Percentiles rank a stretch among this genome's conserved stretches.
Evolutionary conservation across 2,329 filamentous ascomycete species (phyloP).

Genomic region (Ceratocystis alfenasii): DNA sequence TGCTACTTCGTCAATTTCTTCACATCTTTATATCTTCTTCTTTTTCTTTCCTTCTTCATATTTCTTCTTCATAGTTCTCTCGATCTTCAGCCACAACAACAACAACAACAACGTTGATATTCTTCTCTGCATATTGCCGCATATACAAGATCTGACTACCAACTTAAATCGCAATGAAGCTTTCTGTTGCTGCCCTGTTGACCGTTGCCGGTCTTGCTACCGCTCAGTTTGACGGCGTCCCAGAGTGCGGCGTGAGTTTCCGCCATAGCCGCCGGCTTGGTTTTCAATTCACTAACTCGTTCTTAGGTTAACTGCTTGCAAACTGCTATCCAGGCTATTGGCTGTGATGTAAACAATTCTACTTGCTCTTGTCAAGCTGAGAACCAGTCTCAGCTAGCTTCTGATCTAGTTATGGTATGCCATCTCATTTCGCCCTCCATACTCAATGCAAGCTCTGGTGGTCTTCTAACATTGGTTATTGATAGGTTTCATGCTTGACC

Average conservation of each 20-base stretch:
- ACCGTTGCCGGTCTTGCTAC: constrained; percentile 29
- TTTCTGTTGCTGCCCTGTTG: constrained; percentile 25
- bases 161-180: constrained; percentile 33
- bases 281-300: constrained; percentile 7
- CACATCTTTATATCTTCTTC: not conserved
- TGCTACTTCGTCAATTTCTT: constrained; percentile 10
- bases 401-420: constrained; percentile 22
- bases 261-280: not conserved
- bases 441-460: not conserved
- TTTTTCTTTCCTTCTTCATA: constrained; percentile 13
- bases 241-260: constrained; percentile 34
- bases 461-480: not conserved
- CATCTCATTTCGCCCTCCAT: constrained; percentile 19
- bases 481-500: constrained; percentile 27
- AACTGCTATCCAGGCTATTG: constrained; percentile 29
- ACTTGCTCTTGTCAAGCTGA: constrained; percentile 32
- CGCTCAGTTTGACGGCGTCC: constrained; percentile 31
- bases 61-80: not conserved
- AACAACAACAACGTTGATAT: not conserved
- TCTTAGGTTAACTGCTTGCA: constrained; percentile 29
- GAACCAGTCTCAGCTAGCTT: constrained; percentile 28
- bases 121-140: not conserved
- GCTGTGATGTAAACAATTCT: constrained; percentile 31
- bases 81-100: not conserved
- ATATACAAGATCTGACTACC: not conserved